Percentiles rank a stretch among this genome's conserved stretches.
phyloP scores from a whole-genome alignment of 1,284 basidiomycete genomes.

The Trametes polyzona region DNA sequence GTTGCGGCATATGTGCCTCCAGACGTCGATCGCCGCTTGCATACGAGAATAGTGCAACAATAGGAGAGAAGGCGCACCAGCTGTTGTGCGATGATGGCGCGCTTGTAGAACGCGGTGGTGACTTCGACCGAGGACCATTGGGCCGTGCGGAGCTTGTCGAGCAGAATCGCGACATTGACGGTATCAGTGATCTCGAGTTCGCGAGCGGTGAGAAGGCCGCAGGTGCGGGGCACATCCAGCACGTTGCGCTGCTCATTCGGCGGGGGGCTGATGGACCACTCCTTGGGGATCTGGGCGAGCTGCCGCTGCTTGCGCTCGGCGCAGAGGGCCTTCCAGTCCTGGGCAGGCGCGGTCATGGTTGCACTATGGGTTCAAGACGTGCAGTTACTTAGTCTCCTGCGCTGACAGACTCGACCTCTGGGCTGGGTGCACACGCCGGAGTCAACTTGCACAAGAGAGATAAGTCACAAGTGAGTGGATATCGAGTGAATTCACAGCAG shows the following conservation, averaged over 20 bases:
- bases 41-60: no score
- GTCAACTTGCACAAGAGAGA: no score
- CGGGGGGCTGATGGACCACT: conserved; percentile 57
- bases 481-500: no score
- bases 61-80: no score
- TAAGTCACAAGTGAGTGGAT: no score
- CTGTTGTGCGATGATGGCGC: conserved; percentile 83
- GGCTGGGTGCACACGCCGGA: background rate
- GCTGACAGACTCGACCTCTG: no score
- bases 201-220: conserved; percentile 58
- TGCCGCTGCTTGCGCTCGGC: conserved; percentile 57
- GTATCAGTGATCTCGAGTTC: conserved; percentile 74
- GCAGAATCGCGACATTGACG: conserved; percentile 50
- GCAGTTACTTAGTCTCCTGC: no score
- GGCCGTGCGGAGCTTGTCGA: conserved; percentile 50
- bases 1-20: no score
- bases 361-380: background rate
- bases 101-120: conserved; percentile 77
- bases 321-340: conserved; percentile 54
- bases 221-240: conserved; percentile 55
- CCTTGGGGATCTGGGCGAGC: conserved; percentile 58
- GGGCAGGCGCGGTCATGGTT: background rate
- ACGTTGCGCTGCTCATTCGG: conserved; percentile 54
- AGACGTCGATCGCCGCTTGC: no score
- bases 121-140: conserved; percentile 69